phyloP scores from a whole-genome alignment of 2,329 filamentous ascomycete genomes.

The Pseudonectria buxi region DNA sequence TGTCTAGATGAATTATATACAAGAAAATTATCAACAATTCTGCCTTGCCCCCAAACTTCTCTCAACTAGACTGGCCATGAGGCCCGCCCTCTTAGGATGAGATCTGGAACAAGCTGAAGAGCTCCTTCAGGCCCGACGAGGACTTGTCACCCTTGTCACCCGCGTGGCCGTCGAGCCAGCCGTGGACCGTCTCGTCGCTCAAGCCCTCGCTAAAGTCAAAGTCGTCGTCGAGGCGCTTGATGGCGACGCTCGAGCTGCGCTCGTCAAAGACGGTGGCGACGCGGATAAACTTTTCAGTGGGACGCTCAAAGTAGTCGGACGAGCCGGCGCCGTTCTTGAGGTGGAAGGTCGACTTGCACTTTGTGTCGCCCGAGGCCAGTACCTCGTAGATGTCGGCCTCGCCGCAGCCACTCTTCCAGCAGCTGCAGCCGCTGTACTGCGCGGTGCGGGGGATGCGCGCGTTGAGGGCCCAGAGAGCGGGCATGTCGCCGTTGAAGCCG shows the following conservation, averaged over 20 bases:
- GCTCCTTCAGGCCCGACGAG: too few species aligned
- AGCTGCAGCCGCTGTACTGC: conserved; percentile 67
- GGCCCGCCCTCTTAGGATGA: too few species aligned
- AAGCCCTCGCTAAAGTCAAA: conserved; percentile 36
- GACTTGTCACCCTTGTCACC: conserved; percentile 3
- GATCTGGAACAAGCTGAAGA: conserved; percentile 16
- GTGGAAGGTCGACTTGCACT: conserved; percentile 67
- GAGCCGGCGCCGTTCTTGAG: conserved; percentile 55
- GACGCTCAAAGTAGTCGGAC: conserved; percentile 66
- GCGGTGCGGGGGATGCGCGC: conserved; percentile 61
- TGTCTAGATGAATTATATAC: too few species aligned
- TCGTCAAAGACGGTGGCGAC: conserved; percentile 56
- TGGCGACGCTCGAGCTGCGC: conserved; percentile 43
- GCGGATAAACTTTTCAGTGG: conserved; percentile 52
- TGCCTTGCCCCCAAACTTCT: too few species aligned
- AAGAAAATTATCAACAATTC: too few species aligned
- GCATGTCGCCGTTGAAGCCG: conserved; percentile 58
- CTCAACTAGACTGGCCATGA: too few species aligned
- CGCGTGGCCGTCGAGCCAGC: conserved; percentile 23
- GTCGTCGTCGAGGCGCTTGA: conserved; percentile 44
- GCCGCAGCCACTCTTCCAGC: conserved; percentile 63
- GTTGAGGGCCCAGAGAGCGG: conserved; percentile 71
- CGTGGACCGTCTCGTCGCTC: conserved; percentile 30
- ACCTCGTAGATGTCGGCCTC: conserved; percentile 74
- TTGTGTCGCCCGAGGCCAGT: conserved; percentile 55